These are phyloP conservation scores for Lachnellula occidentalis DNA, from an alignment of 2,329 filamentous ascomycete genomes.

Conservation along the genomic window DNA sequence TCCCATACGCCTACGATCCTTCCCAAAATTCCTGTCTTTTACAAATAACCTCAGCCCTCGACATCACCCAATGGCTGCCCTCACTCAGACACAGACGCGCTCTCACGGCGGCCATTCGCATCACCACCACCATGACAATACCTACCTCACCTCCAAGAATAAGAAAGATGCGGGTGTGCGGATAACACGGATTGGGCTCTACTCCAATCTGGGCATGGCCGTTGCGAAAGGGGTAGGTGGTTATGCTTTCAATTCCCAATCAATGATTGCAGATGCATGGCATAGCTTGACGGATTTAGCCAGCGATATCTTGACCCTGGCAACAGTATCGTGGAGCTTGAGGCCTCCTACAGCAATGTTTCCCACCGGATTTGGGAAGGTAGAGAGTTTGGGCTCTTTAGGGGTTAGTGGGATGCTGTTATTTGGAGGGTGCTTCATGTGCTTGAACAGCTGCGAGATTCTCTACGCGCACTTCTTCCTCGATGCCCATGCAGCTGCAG, in stretches of 20 bases:
- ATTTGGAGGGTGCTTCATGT: conserved; percentile 87
- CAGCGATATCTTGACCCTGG: conserved; percentile 88
- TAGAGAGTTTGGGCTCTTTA: conserved; percentile 91
- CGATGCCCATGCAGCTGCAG: conserved; percentile 51
- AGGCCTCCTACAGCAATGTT: conserved; percentile 78
- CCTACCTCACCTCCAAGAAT: conserved; percentile 73
- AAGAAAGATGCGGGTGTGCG: conserved; percentile 90
- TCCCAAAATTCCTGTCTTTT: conserved; percentile 23
- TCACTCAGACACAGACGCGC: conserved; percentile 29
- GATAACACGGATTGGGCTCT: conserved; percentile 84
- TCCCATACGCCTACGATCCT: conserved; percentile 15
- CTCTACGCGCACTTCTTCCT: conserved; percentile 70
- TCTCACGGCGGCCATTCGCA: conserved; percentile 52
- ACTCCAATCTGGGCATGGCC: conserved; percentile 90
- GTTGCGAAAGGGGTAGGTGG: conserved; percentile 88
- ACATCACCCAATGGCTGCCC: conserved; percentile 27
- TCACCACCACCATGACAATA: conserved; percentile 77
- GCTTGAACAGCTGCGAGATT: conserved; percentile 65
- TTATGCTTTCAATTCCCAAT: conserved; percentile 91
- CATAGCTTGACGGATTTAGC: conserved; percentile 94
- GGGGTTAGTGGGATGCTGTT: conserved; percentile 90
- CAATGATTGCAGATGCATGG: conserved; percentile 88
- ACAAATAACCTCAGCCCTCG: conserved; percentile 18
- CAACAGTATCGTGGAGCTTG: conserved; percentile 89
- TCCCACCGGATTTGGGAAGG: conserved; percentile 89